Conservation (phyloP, 2,329 filamentous ascomycete genomes). For the Alternaria alternata region DNA sequence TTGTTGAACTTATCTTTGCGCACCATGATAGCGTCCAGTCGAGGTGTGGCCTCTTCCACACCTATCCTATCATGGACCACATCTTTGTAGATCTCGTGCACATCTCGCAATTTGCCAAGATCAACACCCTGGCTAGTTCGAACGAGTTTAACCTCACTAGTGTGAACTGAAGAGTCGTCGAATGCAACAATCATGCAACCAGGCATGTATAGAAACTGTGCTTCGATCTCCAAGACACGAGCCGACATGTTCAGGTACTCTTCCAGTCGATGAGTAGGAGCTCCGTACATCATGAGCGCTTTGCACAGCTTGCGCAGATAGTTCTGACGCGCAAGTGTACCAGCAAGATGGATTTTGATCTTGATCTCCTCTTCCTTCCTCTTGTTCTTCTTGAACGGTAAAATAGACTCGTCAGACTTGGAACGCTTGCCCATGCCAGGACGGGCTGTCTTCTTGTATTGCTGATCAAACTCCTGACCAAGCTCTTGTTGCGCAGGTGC, state of each 20-base stretch:
- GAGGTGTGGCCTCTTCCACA: slow-evolving; percentile 72
- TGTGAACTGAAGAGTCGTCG: slow-evolving; percentile 75
- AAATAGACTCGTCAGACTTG: slow-evolving; percentile 49
- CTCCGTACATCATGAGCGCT: slow-evolving; percentile 88
- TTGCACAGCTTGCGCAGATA: slow-evolving; percentile 87
- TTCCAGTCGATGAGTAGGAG: slow-evolving; percentile 88
- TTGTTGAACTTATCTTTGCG: slow-evolving; percentile 62
- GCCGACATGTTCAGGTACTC: slow-evolving; percentile 92
- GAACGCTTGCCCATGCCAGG: slow-evolving; percentile 48
- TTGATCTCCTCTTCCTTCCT: slow-evolving; percentile 61
- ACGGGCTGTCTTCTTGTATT: slow-evolving; percentile 47
- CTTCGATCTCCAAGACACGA: slow-evolving; percentile 86
- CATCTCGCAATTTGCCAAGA: slow-evolving; percentile 75
- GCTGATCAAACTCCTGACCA: slow-evolving; percentile 53
- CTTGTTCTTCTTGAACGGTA: slow-evolving; percentile 47
- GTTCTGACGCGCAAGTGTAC: slow-evolving; percentile 78
- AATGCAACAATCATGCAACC: slow-evolving; percentile 96
- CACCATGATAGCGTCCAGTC: slow-evolving; percentile 69
- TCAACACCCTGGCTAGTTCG: slow-evolving; percentile 74
- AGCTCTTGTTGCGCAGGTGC: slow-evolving; percentile 53
- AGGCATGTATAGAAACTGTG: slow-evolving; percentile 88
- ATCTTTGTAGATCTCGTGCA: slow-evolving; percentile 81
- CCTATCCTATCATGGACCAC: slow-evolving; percentile 80
- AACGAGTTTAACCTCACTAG: slow-evolving; percentile 81
- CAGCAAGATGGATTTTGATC: slow-evolving; percentile 69